Evolutionary conservation across 257 asterid genomes (phyloP).

Genomic region (Solanum peruvianum): DNA sequence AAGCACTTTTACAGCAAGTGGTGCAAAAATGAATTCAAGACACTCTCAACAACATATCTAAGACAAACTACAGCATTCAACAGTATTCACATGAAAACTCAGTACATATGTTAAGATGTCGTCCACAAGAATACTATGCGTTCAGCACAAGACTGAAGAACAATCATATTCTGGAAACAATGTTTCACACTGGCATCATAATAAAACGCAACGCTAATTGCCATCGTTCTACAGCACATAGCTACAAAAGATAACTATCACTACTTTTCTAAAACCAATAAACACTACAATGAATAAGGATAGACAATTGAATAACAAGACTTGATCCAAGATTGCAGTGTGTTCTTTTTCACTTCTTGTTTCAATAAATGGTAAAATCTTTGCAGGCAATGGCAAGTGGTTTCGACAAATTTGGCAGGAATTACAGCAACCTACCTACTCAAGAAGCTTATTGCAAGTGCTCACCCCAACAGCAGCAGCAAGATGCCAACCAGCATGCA

Average conservation of each 20-base stretch:
- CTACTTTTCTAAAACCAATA: not conserved
- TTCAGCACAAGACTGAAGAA: not conserved
- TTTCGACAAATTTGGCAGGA: constrained; percentile 43
- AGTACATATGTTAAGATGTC: not conserved
- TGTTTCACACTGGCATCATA: not conserved
- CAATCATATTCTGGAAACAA: not conserved
- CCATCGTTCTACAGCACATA: not conserved
- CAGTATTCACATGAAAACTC: not conserved
- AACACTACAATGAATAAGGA: not conserved
- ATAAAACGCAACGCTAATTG: constrained; percentile 4
- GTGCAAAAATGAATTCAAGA: not conserved
- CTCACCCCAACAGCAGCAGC: constrained; percentile 85
- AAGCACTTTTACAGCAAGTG: not conserved
- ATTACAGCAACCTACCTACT: constrained; percentile 11
- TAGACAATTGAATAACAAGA: not conserved
- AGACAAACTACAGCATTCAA: not conserved
- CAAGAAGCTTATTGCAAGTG: constrained; percentile 77
- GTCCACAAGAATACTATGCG: not conserved
- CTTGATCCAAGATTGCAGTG: not conserved
- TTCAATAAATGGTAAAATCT: not conserved
- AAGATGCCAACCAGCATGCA: constrained; percentile 93
- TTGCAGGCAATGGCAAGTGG: constrained; percentile 5
- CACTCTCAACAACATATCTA: not conserved
- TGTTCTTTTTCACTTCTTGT: not conserved
- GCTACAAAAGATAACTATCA: not conserved